These are phyloP conservation scores for Tolypocladium ovalisporum DNA, from an alignment of 2,329 filamentous ascomycete species.

Conservation along the genomic window DNA sequence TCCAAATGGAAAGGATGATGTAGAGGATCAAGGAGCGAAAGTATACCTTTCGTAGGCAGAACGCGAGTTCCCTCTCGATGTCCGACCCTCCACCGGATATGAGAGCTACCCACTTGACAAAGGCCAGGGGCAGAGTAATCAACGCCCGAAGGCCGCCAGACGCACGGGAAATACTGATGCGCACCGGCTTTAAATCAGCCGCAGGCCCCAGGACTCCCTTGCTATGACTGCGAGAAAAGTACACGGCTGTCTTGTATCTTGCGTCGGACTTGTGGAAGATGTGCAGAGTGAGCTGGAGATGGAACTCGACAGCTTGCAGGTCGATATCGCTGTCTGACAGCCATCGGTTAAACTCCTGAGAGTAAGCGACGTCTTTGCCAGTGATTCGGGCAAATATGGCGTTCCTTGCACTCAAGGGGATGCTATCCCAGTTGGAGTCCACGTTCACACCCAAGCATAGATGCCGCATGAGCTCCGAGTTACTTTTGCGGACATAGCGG, in stretches of 20 bases:
- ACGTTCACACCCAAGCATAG: slow-evolving; percentile 20
- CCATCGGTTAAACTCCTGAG: slow-evolving; percentile 14
- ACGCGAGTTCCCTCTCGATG: slow-evolving; percentile 24
- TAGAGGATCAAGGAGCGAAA: slow-evolving; percentile 12
- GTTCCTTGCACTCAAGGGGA: slow-evolving; percentile 17
- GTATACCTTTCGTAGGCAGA: slow-evolving; percentile 15
- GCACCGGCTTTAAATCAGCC: slow-evolving; percentile 1
- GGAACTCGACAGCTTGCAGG: slow-evolving; percentile 16
- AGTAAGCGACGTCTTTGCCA: slow-evolving; percentile 11
- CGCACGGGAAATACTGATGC: neutral
- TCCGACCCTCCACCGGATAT: slow-evolving; percentile 22
- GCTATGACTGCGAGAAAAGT: neutral
- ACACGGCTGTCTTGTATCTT: slow-evolving; percentile 1
- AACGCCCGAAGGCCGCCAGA: slow-evolving; percentile 5
- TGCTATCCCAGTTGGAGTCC: slow-evolving; percentile 18
- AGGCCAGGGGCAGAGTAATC: slow-evolving; percentile 10
- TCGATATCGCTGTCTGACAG: slow-evolving; percentile 11
- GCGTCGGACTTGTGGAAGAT: slow-evolving; percentile 7
- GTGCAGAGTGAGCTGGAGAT: slow-evolving; percentile 11
- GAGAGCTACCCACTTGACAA: slow-evolving; percentile 22
- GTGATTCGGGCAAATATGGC: slow-evolving; percentile 19
- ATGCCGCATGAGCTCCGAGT: slow-evolving; percentile 20
- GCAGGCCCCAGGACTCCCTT: slow-evolving; percentile 4
- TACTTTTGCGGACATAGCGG: slow-evolving; percentile 16
- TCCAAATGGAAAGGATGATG: slow-evolving; percentile 18